Conservation (phyloP, 164 flowering plant species). For the Magnolia sinica region DNA sequence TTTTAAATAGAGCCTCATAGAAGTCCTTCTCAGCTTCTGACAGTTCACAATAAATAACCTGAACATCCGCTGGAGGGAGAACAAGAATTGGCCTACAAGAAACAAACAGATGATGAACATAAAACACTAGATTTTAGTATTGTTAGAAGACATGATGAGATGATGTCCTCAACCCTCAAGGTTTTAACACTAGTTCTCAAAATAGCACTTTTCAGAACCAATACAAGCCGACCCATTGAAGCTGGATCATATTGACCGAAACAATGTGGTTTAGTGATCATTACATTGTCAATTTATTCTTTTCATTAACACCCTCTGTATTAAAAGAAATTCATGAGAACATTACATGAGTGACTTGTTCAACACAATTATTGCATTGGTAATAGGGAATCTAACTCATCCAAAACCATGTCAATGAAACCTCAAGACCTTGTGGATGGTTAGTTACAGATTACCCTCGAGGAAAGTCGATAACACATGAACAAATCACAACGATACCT, state of each 20-base stretch:
- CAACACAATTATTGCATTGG: background rate
- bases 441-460: too few relatives aligned
- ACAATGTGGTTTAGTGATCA: background rate
- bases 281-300: too few relatives aligned
- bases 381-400: background rate
- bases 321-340: background rate
- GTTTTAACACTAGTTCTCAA: background rate
- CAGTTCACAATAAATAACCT: conserved; percentile 81
- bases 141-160: background rate
- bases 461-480: too few relatives aligned
- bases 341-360: background rate
- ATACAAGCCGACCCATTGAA: background rate
- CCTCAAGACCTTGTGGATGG: background rate
- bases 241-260: background rate
- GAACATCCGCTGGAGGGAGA: conserved; percentile 84
- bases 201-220: background rate
- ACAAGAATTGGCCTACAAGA: conserved; percentile 82
- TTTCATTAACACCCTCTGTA: too few relatives aligned
- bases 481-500: too few relatives aligned
- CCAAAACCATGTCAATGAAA: background rate
- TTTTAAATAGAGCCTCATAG: conserved; percentile 86
- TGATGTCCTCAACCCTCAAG: background rate
- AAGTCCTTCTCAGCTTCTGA: conserved; percentile 89
- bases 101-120: background rate
- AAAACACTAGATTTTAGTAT: too few relatives aligned